Evolutionary conservation across 2,329 filamentous ascomycete species (phyloP), one percentile per base, ranked within the genome.

Genomic region (Verticillium tricorpus): DNA sequence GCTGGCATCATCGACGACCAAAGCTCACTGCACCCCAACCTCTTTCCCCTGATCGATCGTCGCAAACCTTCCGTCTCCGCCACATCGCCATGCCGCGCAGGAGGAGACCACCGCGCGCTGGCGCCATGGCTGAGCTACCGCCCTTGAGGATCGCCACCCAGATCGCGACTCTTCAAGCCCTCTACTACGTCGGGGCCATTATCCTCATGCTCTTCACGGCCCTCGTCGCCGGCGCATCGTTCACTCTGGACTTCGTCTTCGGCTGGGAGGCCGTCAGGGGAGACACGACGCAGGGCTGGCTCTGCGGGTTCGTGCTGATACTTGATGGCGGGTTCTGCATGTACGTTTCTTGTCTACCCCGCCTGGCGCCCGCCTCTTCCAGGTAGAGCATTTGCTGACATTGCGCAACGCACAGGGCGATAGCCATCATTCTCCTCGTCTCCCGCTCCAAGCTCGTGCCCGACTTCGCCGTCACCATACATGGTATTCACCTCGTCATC

Each of bases 391-490:
- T 52, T n/a, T 11, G 45, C 45, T 52, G 19, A 52, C 45, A 52
- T 11, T 12, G 45, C 45, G 19, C 14, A 2, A 35, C 31, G 19
- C 40, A 63, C 71, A 98, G 94, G 72, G 87, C 92, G 52, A 86
- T 96, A 62, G 90, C 92, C 52, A 89, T 97, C 62, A 86, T 97
- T 58, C 78, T 94, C 60, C 81, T 98, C 62, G 87, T 99, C 67
- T 88, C 89, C 22, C 92, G 95, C 65, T 95, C 90, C 57, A 98
- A 98, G 75, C 89, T 98, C 64, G 91, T 98, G 58, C 92, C 92
- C 67, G 95, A 99, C 77, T 99, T 98, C 74, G 91, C 92, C 35
- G 80, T 97, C 28, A 97, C 94, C 2, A 85, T 97, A 19, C 92
- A 96, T 78, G 85, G 91, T 73, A 80, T 97, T 52, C 91, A 97